Conservation (phyloP, 2,329 filamentous ascomycete genomes). For the Lecanicillium sp. region DNA sequence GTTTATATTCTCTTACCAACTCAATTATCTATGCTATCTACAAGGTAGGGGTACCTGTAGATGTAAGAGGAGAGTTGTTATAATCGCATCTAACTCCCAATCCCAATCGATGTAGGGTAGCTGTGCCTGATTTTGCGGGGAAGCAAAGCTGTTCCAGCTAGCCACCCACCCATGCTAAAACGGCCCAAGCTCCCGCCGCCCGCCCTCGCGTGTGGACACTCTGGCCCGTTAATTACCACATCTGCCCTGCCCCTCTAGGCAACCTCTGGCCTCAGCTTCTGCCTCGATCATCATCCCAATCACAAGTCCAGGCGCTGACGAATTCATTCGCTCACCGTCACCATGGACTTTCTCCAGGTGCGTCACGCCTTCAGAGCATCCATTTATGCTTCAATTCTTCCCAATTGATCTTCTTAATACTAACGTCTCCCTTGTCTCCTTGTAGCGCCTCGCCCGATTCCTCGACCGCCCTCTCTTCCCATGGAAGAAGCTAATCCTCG, state of each 20-base stretch:
- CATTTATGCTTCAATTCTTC: slow-evolving; percentile 1
- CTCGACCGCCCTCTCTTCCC: slow-evolving; percentile 90
- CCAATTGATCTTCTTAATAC: too few species aligned
- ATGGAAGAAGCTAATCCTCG: slow-evolving; percentile 93
- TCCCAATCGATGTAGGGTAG: background rate
- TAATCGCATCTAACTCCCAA: too few species aligned
- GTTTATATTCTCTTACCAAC: too few species aligned
- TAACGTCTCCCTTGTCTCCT: background rate
- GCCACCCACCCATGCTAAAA: too few species aligned
- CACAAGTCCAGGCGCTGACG: too few species aligned
- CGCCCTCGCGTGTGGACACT: background rate
- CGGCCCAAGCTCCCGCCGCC: background rate
- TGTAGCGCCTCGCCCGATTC: slow-evolving; percentile 66
- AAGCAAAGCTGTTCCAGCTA: background rate
- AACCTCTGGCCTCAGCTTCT: background rate
- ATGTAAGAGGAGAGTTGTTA: too few species aligned
- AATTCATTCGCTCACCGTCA: slow-evolving; percentile 10
- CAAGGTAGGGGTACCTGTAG: too few species aligned
- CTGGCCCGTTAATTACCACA: too few species aligned
- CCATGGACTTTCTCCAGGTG: slow-evolving; percentile 41
- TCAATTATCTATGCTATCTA: too few species aligned
- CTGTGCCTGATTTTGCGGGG: background rate
- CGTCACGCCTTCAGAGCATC: background rate
- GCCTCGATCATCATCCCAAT: background rate
- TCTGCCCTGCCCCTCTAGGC: too few species aligned